Evolutionary conservation across 352 stramenopile species (phyloP).

Genomic region (Thalassiosira livingstoniorum): DNA sequence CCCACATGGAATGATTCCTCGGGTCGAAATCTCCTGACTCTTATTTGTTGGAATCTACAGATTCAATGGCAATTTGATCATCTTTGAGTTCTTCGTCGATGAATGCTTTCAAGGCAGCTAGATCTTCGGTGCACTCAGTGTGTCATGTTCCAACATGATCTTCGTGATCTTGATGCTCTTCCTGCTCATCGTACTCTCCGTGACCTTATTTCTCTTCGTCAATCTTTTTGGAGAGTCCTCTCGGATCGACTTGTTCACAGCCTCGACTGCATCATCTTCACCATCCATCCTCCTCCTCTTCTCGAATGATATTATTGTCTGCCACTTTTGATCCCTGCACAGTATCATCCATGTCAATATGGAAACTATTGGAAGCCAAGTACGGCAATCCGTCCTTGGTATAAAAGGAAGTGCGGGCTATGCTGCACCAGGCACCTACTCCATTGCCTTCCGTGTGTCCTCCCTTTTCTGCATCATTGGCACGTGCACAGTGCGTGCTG

Average conservation of each 20-base stretch:
- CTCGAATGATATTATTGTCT: slow-evolving; percentile 14
- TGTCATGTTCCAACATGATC: too few species aligned
- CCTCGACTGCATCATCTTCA: neutral
- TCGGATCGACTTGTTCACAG: neutral
- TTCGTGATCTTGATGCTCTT: too few species aligned
- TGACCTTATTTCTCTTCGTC: neutral
- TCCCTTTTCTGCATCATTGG: too few species aligned
- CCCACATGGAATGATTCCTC: slow-evolving; percentile 53
- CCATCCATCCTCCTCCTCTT: slow-evolving; percentile 35
- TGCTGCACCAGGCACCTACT: neutral
- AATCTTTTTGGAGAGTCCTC: neutral
- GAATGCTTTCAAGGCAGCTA: too few species aligned
- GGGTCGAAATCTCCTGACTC: slow-evolving; percentile 30
- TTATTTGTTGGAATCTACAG: neutral
- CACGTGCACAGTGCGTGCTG: too few species aligned
- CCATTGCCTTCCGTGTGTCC: too few species aligned
- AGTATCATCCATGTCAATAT: slow-evolving; percentile 34
- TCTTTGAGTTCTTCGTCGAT: too few species aligned
- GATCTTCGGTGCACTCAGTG: too few species aligned
- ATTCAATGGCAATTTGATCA: too few species aligned
- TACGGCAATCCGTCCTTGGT: too few species aligned
- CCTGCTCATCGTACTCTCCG: too few species aligned
- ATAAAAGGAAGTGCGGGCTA: neutral
- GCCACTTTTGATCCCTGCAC: neutral
- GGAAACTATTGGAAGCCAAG: slow-evolving; percentile 20